These are phyloP conservation scores for Suillus alpinus DNA, from an alignment of 768 basidiomycete species.

Conservation along the genomic window DNA sequence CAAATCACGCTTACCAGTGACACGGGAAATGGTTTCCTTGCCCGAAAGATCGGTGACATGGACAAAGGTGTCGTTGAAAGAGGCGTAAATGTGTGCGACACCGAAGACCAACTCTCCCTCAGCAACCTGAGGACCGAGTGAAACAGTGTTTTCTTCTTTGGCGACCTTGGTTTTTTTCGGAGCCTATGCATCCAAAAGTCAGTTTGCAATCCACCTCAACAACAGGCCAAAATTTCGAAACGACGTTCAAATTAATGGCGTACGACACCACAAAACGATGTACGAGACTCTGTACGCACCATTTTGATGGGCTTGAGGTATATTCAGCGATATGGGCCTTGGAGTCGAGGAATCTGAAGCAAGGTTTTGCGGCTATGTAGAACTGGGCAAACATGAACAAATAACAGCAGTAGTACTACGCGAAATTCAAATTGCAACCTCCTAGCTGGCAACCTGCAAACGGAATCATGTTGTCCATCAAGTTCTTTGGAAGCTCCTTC, in stretches of 20 bases:
- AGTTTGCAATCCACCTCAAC: slow-evolving; percentile 50
- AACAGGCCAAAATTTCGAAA: slow-evolving; percentile 6
- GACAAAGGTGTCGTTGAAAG: slow-evolving; percentile 99
- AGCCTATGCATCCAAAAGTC: slow-evolving; percentile 62
- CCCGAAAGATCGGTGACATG: slow-evolving; percentile 99
- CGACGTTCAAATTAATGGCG: background rate
- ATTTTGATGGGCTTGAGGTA: slow-evolving; percentile 33
- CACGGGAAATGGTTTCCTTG: slow-evolving; percentile 98
- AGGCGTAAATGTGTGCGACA: slow-evolving; percentile 98
- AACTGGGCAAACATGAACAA: slow-evolving; percentile 2
- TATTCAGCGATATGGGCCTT: slow-evolving; percentile 16
- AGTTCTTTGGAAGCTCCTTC: background rate
- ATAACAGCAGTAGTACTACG: background rate
- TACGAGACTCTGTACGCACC: slow-evolving; percentile 29
- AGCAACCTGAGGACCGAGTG: slow-evolving; percentile 92
- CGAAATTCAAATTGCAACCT: background rate
- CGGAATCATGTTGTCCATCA: background rate
- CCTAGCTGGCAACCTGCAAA: background rate
- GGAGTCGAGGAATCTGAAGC: slow-evolving; percentile 16
- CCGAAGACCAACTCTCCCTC: slow-evolving; percentile 98
- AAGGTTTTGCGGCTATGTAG: slow-evolving; percentile 2
- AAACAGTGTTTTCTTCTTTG: slow-evolving; percentile 81
- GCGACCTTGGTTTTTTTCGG: slow-evolving; percentile 80
- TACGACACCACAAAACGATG: background rate
- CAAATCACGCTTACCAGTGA: slow-evolving; percentile 67